A percentile compares a stretch with the other conserved stretches of the same genome.
These are phyloP conservation scores for Earliella scabrosa DNA, from an alignment of 1,284 basidiomycete genomes.

Conservation along the genomic window DNA sequence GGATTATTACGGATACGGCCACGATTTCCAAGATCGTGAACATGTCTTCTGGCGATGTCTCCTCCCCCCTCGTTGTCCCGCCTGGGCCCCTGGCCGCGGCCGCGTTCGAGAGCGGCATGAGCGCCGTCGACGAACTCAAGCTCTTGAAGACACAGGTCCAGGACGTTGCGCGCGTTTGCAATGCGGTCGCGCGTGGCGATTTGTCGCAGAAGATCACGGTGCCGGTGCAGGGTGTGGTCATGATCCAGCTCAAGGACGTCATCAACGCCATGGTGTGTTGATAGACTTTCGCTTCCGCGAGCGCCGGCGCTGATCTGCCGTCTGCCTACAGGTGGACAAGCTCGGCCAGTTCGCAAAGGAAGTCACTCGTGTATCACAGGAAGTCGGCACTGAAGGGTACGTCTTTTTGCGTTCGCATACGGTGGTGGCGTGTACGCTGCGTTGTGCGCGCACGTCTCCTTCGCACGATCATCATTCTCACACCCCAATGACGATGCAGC, in stretches of 20 bases:
- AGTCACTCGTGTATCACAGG: constrained; percentile 87
- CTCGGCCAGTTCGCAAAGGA: constrained; percentile 83
- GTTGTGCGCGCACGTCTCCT: too few relatives aligned
- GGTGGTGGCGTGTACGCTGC: too few relatives aligned
- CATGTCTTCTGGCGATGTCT: constrained; percentile 36
- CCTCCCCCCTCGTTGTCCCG: constrained; percentile 54
- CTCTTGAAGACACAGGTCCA: constrained; percentile 89
- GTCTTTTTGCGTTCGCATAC: constrained; percentile 24
- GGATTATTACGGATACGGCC: constrained; percentile 42
- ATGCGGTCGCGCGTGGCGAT: constrained; percentile 94
- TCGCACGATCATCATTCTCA: too few relatives aligned
- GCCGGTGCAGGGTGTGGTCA: constrained; percentile 93
- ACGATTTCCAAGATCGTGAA: constrained; percentile 39
- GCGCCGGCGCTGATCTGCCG: constrained; percentile 15
- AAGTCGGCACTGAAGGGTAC: constrained; percentile 91
- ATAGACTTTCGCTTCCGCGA: constrained; percentile 9
- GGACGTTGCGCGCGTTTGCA: constrained; percentile 92
- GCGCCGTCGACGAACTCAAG: constrained; percentile 79
- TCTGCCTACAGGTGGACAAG: constrained; percentile 61
- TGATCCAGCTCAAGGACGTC: constrained; percentile 98
- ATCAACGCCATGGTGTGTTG: constrained; percentile 91
- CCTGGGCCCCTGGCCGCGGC: constrained; percentile 62
- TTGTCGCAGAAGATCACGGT: constrained; percentile 96
- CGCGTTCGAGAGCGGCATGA: constrained; percentile 65
- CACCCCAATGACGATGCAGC: constrained; percentile 38